phyloP scores from a whole-genome alignment of 2,329 filamentous ascomycete genomes.

The Neophaeococcomyces aloes region DNA sequence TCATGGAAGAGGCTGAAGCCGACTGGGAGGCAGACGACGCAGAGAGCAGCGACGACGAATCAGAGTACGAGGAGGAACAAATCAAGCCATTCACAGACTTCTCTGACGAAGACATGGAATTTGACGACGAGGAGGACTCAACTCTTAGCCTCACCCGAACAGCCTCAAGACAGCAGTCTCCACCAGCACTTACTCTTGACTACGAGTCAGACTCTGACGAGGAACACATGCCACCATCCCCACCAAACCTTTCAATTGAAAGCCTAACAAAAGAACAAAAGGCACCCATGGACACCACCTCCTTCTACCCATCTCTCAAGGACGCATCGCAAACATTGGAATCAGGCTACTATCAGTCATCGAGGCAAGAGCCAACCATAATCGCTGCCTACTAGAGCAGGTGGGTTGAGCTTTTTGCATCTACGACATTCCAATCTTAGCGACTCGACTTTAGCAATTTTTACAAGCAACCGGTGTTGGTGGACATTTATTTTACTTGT shows the following conservation, averaged over 20 bases:
- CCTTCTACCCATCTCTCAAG: constrained; percentile 26
- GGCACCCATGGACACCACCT: constrained; percentile 33
- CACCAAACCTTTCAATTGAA: constrained; percentile 47
- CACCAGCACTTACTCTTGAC: constrained; percentile 61
- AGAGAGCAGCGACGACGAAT: constrained; percentile 36
- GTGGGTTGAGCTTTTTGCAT: constrained; percentile 20
- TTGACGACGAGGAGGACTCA: constrained; percentile 52
- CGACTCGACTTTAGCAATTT: constrained; percentile 12
- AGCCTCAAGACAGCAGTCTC: constrained; percentile 53
- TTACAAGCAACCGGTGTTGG: constrained; percentile 17
- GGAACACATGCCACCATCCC: constrained; percentile 61
- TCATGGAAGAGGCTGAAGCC: constrained; percentile 62
- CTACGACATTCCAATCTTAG: constrained; percentile 16
- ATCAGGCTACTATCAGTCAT: constrained; percentile 40
- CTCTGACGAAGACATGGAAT: constrained; percentile 36
- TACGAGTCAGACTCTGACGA: constrained; percentile 59
- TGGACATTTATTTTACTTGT: constrained; percentile 1
- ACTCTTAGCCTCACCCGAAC: constrained; percentile 59
- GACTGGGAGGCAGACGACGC: constrained; percentile 59
- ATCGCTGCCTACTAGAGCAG: constrained; percentile 40
- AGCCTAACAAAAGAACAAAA: constrained; percentile 51
- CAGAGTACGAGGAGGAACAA: constrained; percentile 44
- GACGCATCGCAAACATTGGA: constrained; percentile 28
- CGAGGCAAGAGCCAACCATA: constrained; percentile 33
- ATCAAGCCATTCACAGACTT: constrained; percentile 39